Conservation (phyloP, 129 eudicot species). For the Daucus carota region DH1_v3.0 NC_030387.2:37673501-37674000, state of each 20-base stretch:
- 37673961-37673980: neutral
- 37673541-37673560: neutral
- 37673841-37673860: neutral
- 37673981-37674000: conserved; percentile 15
- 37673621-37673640: neutral
- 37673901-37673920: neutral
- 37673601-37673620: neutral
- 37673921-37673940: neutral
- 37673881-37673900: neutral
- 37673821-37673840: neutral
- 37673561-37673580: neutral
- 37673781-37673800: neutral
- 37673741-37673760: neutral
- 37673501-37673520: neutral
- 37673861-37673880: neutral
- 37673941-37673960: conserved; percentile 1
- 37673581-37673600: conserved; percentile 1
- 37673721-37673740: neutral
- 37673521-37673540: conserved; percentile 3
- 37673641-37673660: conserved; percentile 6
- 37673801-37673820: neutral
- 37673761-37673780: neutral
- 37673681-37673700: neutral
- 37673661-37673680: neutral
- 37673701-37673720: neutral